A percentile compares a stretch with the other conserved stretches of the same genome.
Evolutionary conservation across 2,329 filamentous ascomycete genomes (phyloP).

Genomic region (Dryadomyces sulphureus): DNA sequence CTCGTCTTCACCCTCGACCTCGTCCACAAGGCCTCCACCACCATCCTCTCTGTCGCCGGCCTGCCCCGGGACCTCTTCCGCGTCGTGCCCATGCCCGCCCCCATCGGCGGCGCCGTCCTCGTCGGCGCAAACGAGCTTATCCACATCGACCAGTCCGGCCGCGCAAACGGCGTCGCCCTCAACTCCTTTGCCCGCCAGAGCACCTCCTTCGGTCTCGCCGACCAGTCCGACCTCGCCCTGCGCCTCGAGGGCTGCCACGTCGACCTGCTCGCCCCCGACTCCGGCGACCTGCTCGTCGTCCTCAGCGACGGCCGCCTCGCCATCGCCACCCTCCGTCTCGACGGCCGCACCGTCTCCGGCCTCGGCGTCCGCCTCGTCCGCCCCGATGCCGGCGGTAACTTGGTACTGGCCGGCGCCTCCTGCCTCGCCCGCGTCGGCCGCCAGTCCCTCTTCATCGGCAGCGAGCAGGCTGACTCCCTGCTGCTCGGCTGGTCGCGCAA

Average conservation of each 20-base stretch:
- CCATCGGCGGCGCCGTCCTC: conserved; percentile 77
- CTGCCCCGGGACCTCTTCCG: conserved; percentile 78
- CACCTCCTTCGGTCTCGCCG: conserved; percentile 71
- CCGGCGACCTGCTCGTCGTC: conserved; percentile 72
- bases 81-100: conserved; percentile 68
- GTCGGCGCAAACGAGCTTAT: conserved; percentile 83
- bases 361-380: conserved; percentile 56
- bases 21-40: conserved; percentile 84
- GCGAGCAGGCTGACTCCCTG: conserved; percentile 66
- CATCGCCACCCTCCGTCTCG: conserved; percentile 68
- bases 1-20: conserved; percentile 92
- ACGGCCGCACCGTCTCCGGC: conserved; percentile 82
- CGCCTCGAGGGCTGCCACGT: conserved; percentile 70
- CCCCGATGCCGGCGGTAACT: conserved; percentile 43
- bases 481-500: conserved; percentile 68
- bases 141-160: conserved; percentile 91
- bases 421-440: conserved; percentile 55
- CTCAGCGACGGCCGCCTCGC: conserved; percentile 61
- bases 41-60: conserved; percentile 70
- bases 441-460: conserved; percentile 68
- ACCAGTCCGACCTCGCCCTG: conserved; percentile 69
- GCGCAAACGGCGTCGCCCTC: conserved; percentile 80
- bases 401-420: conserved; percentile 49
- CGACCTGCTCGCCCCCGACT: conserved; percentile 60
- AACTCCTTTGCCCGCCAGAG: conserved; percentile 76